A percentile compares a stretch with the other conserved stretches of the same genome.
Conservation (phyloP, 805 yeast genomes). For the Metschnikowia rubicola region DNA sequence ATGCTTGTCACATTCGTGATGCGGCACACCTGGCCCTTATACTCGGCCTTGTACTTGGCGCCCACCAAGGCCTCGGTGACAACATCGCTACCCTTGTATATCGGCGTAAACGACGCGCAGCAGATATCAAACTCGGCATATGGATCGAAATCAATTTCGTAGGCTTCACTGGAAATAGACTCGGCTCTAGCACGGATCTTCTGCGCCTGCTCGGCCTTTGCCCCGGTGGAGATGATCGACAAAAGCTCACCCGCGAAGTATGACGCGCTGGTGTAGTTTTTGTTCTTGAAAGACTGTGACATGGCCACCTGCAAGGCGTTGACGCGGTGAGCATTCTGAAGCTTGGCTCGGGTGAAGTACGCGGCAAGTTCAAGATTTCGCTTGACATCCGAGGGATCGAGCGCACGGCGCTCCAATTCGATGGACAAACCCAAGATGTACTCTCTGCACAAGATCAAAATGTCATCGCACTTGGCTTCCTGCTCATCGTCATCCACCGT, state of each 20-base stretch:
- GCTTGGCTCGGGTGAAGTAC: slow-evolving; percentile 81
- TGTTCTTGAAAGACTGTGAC: slow-evolving; percentile 85
- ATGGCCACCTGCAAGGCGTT: slow-evolving; percentile 93
- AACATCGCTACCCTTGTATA: slow-evolving; percentile 68
- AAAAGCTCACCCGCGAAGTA: slow-evolving; percentile 85
- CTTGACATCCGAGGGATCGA: slow-evolving; percentile 67
- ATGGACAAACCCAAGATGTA: slow-evolving; percentile 90
- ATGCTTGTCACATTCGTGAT: slow-evolving; percentile 74
- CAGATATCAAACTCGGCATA: slow-evolving; percentile 89
- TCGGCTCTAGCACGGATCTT: slow-evolving; percentile 82
- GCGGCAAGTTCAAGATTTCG: slow-evolving; percentile 94
- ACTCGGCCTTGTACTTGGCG: slow-evolving; percentile 74
- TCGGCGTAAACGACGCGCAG: slow-evolving; percentile 83
- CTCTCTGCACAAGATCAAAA: slow-evolving; percentile 75
- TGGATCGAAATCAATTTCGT: slow-evolving; percentile 90
- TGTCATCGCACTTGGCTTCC: slow-evolving; percentile 68
- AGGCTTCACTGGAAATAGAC: slow-evolving; percentile 74
- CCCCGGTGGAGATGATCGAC: slow-evolving; percentile 63
- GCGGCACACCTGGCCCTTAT: slow-evolving; percentile 74
- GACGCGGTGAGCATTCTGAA: slow-evolving; percentile 78
- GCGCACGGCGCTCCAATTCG: slow-evolving; percentile 81
- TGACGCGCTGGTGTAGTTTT: slow-evolving; percentile 85
- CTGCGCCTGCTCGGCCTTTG: slow-evolving; percentile 84
- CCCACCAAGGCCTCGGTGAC: slow-evolving; percentile 84
- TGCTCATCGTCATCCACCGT: slow-evolving; percentile 73